Evolutionary conservation across 495 filamentous ascomycete genomes (phyloP), one percentile per base, ranked within the genome.

Genomic region (Neurospora hispaniola): DNA sequence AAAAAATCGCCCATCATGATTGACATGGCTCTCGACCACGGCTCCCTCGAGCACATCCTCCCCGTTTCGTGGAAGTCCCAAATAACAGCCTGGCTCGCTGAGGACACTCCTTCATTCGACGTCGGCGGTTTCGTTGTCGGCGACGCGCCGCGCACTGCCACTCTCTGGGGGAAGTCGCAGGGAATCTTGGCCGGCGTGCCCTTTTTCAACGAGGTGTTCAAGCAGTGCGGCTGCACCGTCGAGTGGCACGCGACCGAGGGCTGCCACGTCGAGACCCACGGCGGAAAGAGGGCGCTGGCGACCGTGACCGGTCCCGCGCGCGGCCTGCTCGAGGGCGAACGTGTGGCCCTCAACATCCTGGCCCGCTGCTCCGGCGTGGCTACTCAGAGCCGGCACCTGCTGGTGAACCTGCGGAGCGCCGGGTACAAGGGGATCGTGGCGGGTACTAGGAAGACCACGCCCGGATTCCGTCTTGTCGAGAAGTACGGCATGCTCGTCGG

Each of bases 101-200:
- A 99, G 82, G 96, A 99, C 83, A 95, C 93, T 31, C 96, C 96
- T 3, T 94, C 93, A 42, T 94, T 96, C 80, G 96, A 99, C 84
- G 97, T 97, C 79, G 96, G 94, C 75, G 96, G 96, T 48, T 99
- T 97, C 78, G 96, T 99, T 10, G 96, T 99, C 14, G 96, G 96
- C 69, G 90, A 94, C 72, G 85, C 87, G 20, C 84, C 85, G 7
- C 90, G 90, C 48, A 92, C 92, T 74, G 96, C 96, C 3, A 92
- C 90, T 12, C 85, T 99, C 44, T 89, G 94, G 77, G 93, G 93
- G n/a, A 99, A 98, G 84, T 93, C 90, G 72, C 80, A 88, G 62
- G 96, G 96, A 62, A 88, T 99, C 54, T 83, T 98, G 66, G 96
- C 96, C 39, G 96, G 96, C 62, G 88, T 97, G 23, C 96, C 96